phyloP scores from a whole-genome alignment of 345 rosid species.

The Arabis hirsuta region DNA sequence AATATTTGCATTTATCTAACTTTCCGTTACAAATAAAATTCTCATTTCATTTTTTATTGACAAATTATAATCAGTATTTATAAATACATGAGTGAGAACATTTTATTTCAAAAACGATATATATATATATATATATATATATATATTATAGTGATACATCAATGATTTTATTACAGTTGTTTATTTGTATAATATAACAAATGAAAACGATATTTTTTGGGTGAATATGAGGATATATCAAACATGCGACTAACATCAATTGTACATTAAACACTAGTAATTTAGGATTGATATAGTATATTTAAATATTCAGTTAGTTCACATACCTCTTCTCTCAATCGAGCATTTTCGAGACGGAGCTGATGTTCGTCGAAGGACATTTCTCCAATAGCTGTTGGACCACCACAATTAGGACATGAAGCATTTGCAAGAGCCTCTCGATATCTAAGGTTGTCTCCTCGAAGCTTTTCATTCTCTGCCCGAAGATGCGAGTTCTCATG shows the following conservation, averaged over 20 bases:
- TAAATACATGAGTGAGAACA: no score
- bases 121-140: no score
- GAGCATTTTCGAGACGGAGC: conserved; percentile 82
- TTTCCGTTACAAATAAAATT: no score
- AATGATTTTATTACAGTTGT: no score
- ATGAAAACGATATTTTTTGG: no score
- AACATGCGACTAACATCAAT: not conserved
- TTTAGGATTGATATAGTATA: not conserved
- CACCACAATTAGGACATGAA: conserved; percentile 95
- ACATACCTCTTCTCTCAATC: conserved; percentile 86
- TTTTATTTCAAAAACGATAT: no score
- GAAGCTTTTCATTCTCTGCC: conserved; percentile 82
- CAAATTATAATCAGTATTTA: no score
- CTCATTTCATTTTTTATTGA: no score
- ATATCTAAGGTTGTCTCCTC: conserved; percentile 84
- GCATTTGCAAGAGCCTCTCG: conserved; percentile 91
- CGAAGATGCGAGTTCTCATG: conserved; percentile 83
- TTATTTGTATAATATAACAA: no score
- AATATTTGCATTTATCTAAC: no score
- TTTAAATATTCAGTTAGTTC: not conserved
- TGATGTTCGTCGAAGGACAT: conserved; percentile 98
- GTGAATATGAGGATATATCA: not conserved
- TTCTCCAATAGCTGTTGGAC: conserved; percentile 90
- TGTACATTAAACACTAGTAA: not conserved
- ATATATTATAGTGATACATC: no score